Base-by-base conservation (phyloP, 2,329 filamentous ascomycete species). In the Polytolypa hystricis region DNA sequence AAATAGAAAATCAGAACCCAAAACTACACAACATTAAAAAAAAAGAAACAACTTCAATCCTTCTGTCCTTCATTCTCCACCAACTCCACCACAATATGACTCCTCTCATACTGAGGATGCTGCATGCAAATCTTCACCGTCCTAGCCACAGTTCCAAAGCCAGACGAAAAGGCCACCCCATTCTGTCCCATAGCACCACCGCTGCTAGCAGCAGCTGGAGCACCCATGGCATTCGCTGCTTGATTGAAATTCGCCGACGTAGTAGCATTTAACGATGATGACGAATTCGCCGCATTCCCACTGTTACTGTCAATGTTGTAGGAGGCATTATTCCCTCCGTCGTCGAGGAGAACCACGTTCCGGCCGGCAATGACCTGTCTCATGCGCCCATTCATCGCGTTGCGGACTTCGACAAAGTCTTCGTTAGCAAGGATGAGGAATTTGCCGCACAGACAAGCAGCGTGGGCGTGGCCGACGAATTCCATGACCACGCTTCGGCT, bases 401-500 rank as follows among this genome's bases (percentile, higher is more conserved):
- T 96, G 37, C 91, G 77, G 36, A 98, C 85, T 64, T 98, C 91
- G 32, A 98, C 85, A 49, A 96, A 98, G 58, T 96, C 89, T 15
- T 84, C 81, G 57, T 95, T 91, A 64, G 96, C 94, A 4, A 98
- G 74, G 5, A 98, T 69, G 4, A 98, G 73, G 57, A 94, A 96
- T 40, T 86, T 81, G 1, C 86, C 87, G 50, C 85, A 93, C 64
- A 96, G 79, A 43, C 86, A 91, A 2, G 87, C 87, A 9, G 78
- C 77, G 43, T 81, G 79, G 1, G 91, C 91, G 52, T 81, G 89
- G 47, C 91, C 91, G n/a, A 93, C 91, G 58, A 96, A 98, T 56
- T 96, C 86, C 86, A 98, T 94, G 52, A 96, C 87, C 40, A 96
- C 84, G 18, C 81, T 85, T 30, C 93, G 81, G 26, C 79, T 89